Base-by-base conservation (phyloP, 257 asterid species). In the Solanum sejunctum region DNA sequence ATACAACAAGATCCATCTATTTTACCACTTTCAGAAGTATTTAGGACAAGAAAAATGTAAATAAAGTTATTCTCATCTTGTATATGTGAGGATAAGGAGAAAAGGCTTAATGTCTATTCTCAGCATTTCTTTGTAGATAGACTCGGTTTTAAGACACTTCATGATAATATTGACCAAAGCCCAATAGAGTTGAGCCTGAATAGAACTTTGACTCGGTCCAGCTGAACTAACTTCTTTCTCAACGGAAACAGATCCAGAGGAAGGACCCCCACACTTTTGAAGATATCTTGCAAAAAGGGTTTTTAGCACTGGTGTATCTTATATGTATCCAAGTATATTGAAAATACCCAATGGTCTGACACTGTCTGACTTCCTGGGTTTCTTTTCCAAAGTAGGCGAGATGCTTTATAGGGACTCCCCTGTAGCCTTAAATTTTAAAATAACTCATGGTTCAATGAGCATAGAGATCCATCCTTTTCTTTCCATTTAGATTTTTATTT, bases 271-370 rank as follows among this genome's bases (percentile, higher is more conserved):
- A 67, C 26, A 39, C 8, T 69, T 52, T 20, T 55, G 69, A 83
- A 83, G 85, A 83, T 83, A 83, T 54, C 85, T 83, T 83, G 69
- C 69, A 6, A 32, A 67, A 83, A 67, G 64, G 54, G 20, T 69
- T 64, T 32, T 47, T 64, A 51, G 66, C 81, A 83, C 64, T 18
- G 32, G 79, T 47, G 41, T 64, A 83, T 12, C 45, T 18, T 64
- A 82, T 82, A 61, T 15, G 57, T 56, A 61, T 11, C 12, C 55
- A 69, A 69, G 51, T 69, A 36, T 17, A 72, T 67, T 67, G 2
- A 23, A 67, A 43, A 18, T 72, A 72, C 10, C 32, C 80, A 45
- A 72, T 6, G 32, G 57, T 45, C 54, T 28, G 6, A 72, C 55
- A 45, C 17, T 1, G 57, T 72, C 28, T 64, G 20, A 43, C 80